phyloP scores from a whole-genome alignment of 2,329 filamentous ascomycete species.

The Emergomyces pasteurianus region DNA sequence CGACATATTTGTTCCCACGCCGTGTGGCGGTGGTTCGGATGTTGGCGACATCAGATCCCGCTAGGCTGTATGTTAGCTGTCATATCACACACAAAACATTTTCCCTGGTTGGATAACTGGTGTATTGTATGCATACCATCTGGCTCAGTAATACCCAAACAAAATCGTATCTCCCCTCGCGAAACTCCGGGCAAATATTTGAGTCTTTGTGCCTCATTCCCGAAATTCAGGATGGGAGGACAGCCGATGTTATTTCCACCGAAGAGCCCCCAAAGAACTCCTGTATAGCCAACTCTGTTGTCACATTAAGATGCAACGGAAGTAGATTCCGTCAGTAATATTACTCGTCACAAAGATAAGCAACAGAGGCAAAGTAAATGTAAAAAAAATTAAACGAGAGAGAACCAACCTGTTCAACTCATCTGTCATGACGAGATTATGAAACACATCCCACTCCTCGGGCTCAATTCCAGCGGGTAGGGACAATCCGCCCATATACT shows the following conservation, averaged over 20 bases:
- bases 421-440: constrained; percentile 44
- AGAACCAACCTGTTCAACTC: constrained; percentile 29
- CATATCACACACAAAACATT: background rate
- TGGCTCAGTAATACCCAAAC: constrained; percentile 54
- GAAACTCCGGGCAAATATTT: constrained; percentile 50
- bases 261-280: constrained; percentile 46
- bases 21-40: constrained; percentile 48
- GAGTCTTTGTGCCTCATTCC: constrained; percentile 46
- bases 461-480: constrained; percentile 36
- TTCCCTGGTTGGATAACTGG: background rate
- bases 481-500: constrained; percentile 29
- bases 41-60: constrained; percentile 53
- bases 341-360: background rate
- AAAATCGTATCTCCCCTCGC: constrained; percentile 48
- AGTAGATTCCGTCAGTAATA: background rate
- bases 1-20: constrained; percentile 43
- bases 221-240: constrained; percentile 52
- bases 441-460: constrained; percentile 45
- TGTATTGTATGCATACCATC: constrained; percentile 30
- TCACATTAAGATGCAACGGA: background rate
- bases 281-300: constrained; percentile 43
- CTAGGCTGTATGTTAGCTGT: constrained; percentile 23
- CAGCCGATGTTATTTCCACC: constrained; percentile 52
- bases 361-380: background rate
- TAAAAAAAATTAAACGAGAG: background rate